A percentile compares a stretch with the other conserved stretches of the same genome.
Evolutionary conservation across 1,284 basidiomycete genomes (phyloP).

Genomic region (Marasmius sp.): DNA sequence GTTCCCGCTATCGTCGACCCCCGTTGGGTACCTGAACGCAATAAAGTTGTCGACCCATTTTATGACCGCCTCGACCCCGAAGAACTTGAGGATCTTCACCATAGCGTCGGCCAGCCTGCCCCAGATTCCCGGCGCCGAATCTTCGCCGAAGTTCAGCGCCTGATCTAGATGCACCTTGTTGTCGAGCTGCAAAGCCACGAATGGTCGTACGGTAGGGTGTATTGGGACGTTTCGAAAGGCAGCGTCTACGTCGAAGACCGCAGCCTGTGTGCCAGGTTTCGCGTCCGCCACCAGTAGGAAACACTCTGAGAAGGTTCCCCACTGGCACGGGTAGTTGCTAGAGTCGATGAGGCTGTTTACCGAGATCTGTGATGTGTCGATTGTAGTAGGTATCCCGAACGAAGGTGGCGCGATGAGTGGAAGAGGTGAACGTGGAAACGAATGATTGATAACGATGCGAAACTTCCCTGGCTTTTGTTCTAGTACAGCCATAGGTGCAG

Average conservation of each 20-base stretch:
- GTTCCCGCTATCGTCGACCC: neutral
- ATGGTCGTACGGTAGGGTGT: constrained; percentile 19
- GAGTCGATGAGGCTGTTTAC: constrained; percentile 8
- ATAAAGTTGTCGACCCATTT: constrained; percentile 40
- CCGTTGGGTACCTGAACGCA: constrained; percentile 18
- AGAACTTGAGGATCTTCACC: constrained; percentile 1
- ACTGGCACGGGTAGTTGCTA: neutral
- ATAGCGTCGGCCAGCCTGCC: constrained; percentile 32
- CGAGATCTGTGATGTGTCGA: neutral
- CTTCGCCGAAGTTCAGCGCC: constrained; percentile 27
- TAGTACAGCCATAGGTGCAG: constrained; percentile 2
- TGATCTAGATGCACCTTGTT: constrained; percentile 24
- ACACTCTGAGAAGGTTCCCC: neutral
- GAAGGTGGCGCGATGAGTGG: neutral
- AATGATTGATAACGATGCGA: constrained; percentile 7
- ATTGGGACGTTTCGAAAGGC: too few species aligned
- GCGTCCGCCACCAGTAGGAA: constrained; percentile 4
- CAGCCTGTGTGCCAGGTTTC: constrained; percentile 21
- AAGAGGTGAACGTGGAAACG: neutral
- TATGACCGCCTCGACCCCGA: constrained; percentile 18
- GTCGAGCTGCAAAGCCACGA: constrained; percentile 21
- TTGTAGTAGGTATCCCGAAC: neutral
- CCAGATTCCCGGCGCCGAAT: constrained; percentile 28
- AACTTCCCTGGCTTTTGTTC: neutral
- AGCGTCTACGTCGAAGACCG: constrained; percentile 28